Base-by-base conservation (phyloP, 2,329 filamentous ascomycete species). In the Colletotrichum lupini region DNA sequence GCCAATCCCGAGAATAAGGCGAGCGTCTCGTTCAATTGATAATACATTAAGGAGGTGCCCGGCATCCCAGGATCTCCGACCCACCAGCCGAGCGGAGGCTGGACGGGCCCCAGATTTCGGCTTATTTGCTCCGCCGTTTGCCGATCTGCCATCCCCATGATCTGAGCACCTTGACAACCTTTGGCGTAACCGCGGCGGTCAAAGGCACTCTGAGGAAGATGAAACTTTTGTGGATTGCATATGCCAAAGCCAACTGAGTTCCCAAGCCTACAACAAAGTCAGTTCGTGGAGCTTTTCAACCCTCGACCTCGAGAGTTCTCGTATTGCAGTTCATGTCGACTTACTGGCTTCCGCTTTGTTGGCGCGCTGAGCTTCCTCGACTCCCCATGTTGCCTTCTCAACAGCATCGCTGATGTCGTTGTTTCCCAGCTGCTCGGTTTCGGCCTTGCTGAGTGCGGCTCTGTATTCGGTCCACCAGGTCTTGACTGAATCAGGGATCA, bases 141-240 rank as follows among this genome's bases (percentile, higher is more conserved):
- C 96, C 96, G 80, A 99, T 97, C 80, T 98, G 91, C 92, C 94
- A 98, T 5, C 97, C 97, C 95, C 96, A 98, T 14, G 91, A 89
- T 76, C 96, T 88, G 32, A 99, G 86, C 14, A 92, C 90, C 83
- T 95, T 97, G 79, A 98, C 97, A n/a, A 98, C 92, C 83, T 97
- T 98, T 1, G 97, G 97, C 9, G 94, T 95, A 42, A 98, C 88
- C 3, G 95, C 96, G 14, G 94, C 95, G 1, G 97, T 97, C 75
- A 98, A 85, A 9, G 97, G 97, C 11, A 99, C 95, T n/a, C 97
- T 91, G 76, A 98, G 83, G 83, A 99, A 98, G 79, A 99, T 98
- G 82, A 98, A 95, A 77, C 94, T 97, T 85, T 99, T 99, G 87
- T 99, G 97, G 72, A 99, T 94, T 32, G 96, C 96, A 80, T 99